Evolutionary conservation across 2,329 filamentous ascomycete species (phyloP).

Genomic region (Metarhizium robertsii): DNA sequence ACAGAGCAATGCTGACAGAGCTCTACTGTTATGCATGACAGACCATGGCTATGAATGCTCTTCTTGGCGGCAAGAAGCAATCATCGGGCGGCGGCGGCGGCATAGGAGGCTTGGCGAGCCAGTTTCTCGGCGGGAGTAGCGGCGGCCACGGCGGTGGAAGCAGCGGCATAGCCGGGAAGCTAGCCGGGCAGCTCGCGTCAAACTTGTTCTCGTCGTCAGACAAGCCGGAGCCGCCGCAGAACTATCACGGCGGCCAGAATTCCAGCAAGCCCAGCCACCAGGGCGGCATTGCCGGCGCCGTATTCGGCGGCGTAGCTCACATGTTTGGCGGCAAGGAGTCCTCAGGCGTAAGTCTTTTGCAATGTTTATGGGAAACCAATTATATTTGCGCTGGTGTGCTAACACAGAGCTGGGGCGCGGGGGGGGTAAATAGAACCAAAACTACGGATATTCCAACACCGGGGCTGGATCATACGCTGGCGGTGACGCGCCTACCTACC

Average conservation of each 20-base stretch:
- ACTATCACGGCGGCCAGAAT: slow-evolving; percentile 39
- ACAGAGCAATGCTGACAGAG: background rate
- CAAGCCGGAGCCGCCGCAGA: slow-evolving; percentile 37
- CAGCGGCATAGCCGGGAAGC: slow-evolving; percentile 39
- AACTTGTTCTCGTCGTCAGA: slow-evolving; percentile 39
- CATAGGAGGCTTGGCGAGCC: slow-evolving; percentile 36
- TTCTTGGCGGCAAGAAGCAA: slow-evolving; percentile 38
- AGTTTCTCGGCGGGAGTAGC: slow-evolving; percentile 33
- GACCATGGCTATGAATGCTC: slow-evolving; percentile 52
- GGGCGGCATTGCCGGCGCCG: slow-evolving; percentile 40
- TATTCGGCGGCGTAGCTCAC: slow-evolving; percentile 47
- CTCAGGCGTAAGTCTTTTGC: slow-evolving; percentile 12
- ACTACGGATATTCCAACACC: slow-evolving; percentile 54
- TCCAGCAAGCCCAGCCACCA: slow-evolving; percentile 27
- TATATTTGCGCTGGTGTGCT: slow-evolving; percentile 3
- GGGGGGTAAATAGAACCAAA: slow-evolving; percentile 31
- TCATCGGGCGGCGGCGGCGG: slow-evolving; percentile 21
- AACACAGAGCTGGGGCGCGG: background rate
- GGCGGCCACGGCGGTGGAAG: slow-evolving; percentile 24
- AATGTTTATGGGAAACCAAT: background rate
- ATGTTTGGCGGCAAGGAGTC: slow-evolving; percentile 40
- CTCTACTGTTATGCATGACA: slow-evolving; percentile 16
- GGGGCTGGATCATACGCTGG: slow-evolving; percentile 49
- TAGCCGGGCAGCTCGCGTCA: slow-evolving; percentile 47
- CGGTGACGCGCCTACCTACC: slow-evolving; percentile 45